These are phyloP conservation scores for Aspergillus hancockii DNA, from an alignment of 495 filamentous ascomycete genomes.

Conservation along the genomic window DNA sequence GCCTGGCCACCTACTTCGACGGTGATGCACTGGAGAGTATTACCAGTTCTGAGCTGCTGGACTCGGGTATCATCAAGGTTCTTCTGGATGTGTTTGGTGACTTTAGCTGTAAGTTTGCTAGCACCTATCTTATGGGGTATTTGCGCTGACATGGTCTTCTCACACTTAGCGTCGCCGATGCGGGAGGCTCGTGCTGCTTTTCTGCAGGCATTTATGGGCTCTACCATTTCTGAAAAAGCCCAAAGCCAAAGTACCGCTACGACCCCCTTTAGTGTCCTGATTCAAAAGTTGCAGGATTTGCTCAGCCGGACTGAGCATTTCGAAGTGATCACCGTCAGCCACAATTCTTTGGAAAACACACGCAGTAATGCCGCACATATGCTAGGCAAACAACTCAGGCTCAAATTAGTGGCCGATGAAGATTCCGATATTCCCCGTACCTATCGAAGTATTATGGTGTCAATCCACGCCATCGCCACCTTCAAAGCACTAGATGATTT, in stretches of 20 bases:
- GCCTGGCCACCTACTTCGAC: conserved; percentile 84
- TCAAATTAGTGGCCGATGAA: conserved; percentile 88
- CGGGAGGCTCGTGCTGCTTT: conserved; percentile 77
- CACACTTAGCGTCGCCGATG: conserved; percentile 24
- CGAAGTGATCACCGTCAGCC: conserved; percentile 92
- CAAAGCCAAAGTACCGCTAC: conserved; percentile 64
- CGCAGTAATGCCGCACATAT: conserved; percentile 91
- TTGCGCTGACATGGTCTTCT: neutral
- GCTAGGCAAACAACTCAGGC: conserved; percentile 91
- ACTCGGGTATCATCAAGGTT: conserved; percentile 82
- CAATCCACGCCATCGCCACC: conserved; percentile 96
- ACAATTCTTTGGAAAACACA: conserved; percentile 88
- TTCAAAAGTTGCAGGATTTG: conserved; percentile 93
- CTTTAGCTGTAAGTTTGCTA: conserved; percentile 38
- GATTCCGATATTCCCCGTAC: conserved; percentile 81
- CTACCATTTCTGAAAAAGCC: conserved; percentile 59
- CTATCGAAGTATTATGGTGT: conserved; percentile 94
- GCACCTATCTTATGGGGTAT: neutral
- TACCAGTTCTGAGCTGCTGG: conserved; percentile 93
- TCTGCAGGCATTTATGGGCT: conserved; percentile 91
- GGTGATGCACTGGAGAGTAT: conserved; percentile 86
- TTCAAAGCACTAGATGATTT: conserved; percentile 98
- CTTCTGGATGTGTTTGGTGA: conserved; percentile 81
- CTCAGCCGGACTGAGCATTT: conserved; percentile 97
- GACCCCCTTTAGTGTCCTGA: conserved; percentile 87